A percentile compares a stretch with the other conserved stretches of the same genome.
These are phyloP conservation scores for Microcyclospora pomicola DNA, from an alignment of 2,329 filamentous ascomycete genomes.

Conservation along the genomic window DNA sequence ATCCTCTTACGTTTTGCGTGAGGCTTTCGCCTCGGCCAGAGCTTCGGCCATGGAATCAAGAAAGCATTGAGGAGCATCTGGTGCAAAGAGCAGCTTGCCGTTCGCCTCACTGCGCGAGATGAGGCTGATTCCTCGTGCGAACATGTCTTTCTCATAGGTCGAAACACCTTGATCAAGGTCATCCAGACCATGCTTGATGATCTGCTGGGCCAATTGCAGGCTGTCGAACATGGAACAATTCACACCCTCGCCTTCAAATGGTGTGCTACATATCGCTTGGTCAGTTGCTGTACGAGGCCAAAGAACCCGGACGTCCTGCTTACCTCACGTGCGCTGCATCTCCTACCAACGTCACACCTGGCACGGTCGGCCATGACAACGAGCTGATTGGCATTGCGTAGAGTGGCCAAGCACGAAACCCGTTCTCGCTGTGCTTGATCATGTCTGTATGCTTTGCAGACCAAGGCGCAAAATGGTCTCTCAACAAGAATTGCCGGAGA, in stretches of 20 bases:
- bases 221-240: conserved; percentile 45
- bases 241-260: conserved; percentile 43
- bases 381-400: conserved; percentile 40
- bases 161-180: conserved; percentile 13
- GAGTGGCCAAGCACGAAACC: conserved; percentile 30
- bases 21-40: no score
- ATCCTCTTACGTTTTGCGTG: no score
- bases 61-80: no score
- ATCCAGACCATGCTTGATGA: conserved; percentile 20
- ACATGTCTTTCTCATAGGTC: conserved; percentile 22
- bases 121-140: conserved; percentile 11
- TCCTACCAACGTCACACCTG: conserved; percentile 42
- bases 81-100: no score
- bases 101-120: no score
- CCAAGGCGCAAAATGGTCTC: conserved; percentile 30
- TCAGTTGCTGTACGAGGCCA: neutral
- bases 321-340: conserved; percentile 47
- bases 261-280: conserved; percentile 19
- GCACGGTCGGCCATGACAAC: conserved; percentile 33
- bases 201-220: conserved; percentile 33
- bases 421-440: conserved; percentile 28
- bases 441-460: conserved; percentile 29
- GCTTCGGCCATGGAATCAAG: no score
- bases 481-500: conserved; percentile 27
- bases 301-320: neutral